Conservation (phyloP, 164 flowering plant species). For the Aristolochia contorta region DNA sequence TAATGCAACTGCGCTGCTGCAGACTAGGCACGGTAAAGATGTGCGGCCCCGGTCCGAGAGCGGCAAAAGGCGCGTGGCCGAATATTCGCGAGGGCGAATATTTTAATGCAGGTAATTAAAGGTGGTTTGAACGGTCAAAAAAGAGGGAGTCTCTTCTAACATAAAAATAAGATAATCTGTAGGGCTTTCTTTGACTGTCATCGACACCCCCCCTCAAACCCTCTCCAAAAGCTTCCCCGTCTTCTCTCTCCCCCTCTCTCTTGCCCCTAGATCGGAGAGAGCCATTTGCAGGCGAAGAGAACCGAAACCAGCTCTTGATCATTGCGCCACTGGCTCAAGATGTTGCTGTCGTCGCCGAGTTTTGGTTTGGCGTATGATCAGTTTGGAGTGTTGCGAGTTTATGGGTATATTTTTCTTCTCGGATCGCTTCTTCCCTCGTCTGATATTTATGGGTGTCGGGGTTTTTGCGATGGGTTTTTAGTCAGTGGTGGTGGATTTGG, state of each 20-base stretch:
- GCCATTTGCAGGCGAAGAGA: too few relatives aligned
- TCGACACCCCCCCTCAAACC: not conserved
- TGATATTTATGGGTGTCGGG: too few relatives aligned
- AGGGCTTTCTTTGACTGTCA: constrained; percentile 12
- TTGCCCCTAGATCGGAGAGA: not conserved
- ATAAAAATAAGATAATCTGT: constrained; percentile 1
- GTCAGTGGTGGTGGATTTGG: too few relatives aligned
- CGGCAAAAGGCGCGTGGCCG: constrained; percentile 11
- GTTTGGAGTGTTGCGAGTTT: too few relatives aligned
- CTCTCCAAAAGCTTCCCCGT: constrained; percentile 1
- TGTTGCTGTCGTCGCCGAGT: too few relatives aligned
- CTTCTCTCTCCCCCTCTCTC: not conserved
- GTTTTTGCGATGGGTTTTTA: too few relatives aligned
- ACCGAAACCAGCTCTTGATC: too few relatives aligned
- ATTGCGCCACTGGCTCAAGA: too few relatives aligned
- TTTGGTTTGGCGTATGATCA: too few relatives aligned
- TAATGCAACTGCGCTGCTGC: not conserved
- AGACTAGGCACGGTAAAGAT: not conserved
- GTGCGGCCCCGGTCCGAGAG: constrained; percentile 1
- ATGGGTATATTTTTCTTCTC: too few relatives aligned
- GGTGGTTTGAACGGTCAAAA: constrained; percentile 16
- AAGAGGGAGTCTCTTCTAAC: not conserved
- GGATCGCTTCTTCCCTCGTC: too few relatives aligned
- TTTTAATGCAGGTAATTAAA: not conserved
- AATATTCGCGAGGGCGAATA: constrained; percentile 7